Evolutionary conservation across 2,329 filamentous ascomycete genomes (phyloP).

Genomic region (Celoporthe dispersa): DNA sequence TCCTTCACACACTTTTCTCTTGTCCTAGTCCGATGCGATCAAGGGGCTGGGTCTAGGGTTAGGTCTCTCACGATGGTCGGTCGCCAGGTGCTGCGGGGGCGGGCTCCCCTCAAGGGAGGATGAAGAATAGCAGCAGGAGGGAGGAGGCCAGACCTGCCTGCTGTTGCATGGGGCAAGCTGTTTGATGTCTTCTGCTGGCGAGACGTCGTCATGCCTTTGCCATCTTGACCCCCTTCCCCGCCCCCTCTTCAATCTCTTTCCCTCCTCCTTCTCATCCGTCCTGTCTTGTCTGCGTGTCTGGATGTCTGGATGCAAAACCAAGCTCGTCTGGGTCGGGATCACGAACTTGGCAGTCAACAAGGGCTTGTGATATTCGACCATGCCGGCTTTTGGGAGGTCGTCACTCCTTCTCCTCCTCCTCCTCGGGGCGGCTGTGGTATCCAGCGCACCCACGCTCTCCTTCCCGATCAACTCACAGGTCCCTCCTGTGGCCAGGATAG

Average conservation of each 20-base stretch:
- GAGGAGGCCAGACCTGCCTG: slow-evolving; percentile 16
- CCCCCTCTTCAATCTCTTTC: neutral
- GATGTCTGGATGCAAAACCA: slow-evolving; percentile 7
- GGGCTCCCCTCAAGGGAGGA: slow-evolving; percentile 21
- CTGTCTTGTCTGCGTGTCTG: neutral
- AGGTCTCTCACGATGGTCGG: slow-evolving; percentile 5
- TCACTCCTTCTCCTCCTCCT: slow-evolving; percentile 36
- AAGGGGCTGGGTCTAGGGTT: slow-evolving; percentile 25
- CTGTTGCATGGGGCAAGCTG: neutral
- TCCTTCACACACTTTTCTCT: neutral
- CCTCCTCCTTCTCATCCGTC: slow-evolving; percentile 3
- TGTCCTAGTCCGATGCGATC: slow-evolving; percentile 11
- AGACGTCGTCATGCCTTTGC: slow-evolving; percentile 20
- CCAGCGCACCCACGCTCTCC: slow-evolving; percentile 48
- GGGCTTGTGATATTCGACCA: slow-evolving; percentile 25
- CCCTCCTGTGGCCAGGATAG: slow-evolving; percentile 75
- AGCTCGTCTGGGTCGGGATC: slow-evolving; percentile 17
- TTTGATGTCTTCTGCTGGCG: slow-evolving; percentile 24
- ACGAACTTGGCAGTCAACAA: slow-evolving; percentile 19
- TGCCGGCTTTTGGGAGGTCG: slow-evolving; percentile 20
- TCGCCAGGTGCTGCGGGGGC: neutral
- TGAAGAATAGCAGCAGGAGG: neutral
- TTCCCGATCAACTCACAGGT: slow-evolving; percentile 87
- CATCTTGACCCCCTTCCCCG: slow-evolving; percentile 3
- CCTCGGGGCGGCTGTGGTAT: slow-evolving; percentile 36